A percentile compares a stretch with the other conserved stretches of the same genome.
Conservation (phyloP, 129 eudicot genomes). For the Apium graveolens region DNA sequence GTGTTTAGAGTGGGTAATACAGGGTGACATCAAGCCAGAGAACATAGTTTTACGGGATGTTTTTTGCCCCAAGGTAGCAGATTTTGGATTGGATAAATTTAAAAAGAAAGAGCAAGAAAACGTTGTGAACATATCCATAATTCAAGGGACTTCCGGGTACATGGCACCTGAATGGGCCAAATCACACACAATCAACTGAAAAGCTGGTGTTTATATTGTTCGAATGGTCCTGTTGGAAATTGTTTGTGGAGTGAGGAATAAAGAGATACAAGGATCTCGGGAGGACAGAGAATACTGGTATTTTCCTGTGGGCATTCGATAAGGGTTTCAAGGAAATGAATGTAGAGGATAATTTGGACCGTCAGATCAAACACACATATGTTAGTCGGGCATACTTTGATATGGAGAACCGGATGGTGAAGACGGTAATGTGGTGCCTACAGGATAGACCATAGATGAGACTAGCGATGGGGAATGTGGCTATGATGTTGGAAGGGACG, state of each 20-base stretch:
- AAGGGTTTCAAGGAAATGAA: slow-evolving; percentile 76
- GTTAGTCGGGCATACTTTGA: slow-evolving; percentile 55
- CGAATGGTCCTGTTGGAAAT: slow-evolving; percentile 80
- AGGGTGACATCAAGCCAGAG: too few relatives aligned
- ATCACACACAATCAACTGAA: slow-evolving; percentile 60
- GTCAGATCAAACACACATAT: slow-evolving; percentile 42
- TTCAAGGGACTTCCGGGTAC: slow-evolving; percentile 90
- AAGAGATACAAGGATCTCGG: slow-evolving; percentile 38
- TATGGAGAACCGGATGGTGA: slow-evolving; percentile 73
- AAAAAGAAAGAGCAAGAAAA: too few relatives aligned
- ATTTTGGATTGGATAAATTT: too few relatives aligned
- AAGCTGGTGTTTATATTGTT: slow-evolving; percentile 81
- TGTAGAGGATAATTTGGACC: slow-evolving; percentile 67
- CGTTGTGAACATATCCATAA: too few relatives aligned
- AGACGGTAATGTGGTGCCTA: slow-evolving; percentile 95
- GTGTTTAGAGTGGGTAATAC: too few relatives aligned
- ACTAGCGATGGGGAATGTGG: slow-evolving; percentile 95
- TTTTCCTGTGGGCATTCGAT: slow-evolving; percentile 89
- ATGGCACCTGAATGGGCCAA: slow-evolving; percentile 91
- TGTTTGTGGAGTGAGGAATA: slow-evolving; percentile 67
- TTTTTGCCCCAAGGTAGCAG: too few relatives aligned
- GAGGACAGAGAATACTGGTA: slow-evolving; percentile 84
- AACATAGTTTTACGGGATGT: too few relatives aligned
- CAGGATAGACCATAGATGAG: slow-evolving; percentile 81
- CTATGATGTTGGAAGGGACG: slow-evolving; percentile 93